Evolutionary conservation across 768 basidiomycete species (phyloP).

Genomic region (Boletellus emodensis): DNA sequence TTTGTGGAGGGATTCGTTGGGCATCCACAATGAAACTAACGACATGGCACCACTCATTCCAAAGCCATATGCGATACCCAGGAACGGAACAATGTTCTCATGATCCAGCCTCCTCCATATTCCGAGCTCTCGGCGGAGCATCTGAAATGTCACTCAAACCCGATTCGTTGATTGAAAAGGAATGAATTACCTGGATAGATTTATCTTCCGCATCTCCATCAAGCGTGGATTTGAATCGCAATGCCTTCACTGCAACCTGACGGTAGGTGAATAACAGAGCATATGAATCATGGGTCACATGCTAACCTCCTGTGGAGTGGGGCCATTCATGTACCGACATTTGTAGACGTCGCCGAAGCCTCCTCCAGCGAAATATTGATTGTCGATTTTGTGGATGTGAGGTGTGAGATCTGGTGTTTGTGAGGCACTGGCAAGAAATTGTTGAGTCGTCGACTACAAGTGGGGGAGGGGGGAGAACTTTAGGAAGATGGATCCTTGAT

Average conservation of each 20-base stretch:
- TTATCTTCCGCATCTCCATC: neutral
- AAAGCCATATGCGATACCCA: neutral
- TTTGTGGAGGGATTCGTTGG: constrained; percentile 17
- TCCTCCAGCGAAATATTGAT: neutral
- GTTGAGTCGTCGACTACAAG: no score
- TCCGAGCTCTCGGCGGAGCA: constrained; percentile 4
- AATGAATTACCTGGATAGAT: neutral
- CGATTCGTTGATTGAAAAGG: no score
- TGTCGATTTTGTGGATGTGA: neutral
- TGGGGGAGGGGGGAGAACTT: no score
- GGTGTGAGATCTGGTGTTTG: neutral
- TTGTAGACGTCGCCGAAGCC: constrained; percentile 4
- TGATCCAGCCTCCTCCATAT: constrained; percentile 6
- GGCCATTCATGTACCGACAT: neutral
- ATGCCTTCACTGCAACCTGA: constrained; percentile 8
- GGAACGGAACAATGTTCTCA: neutral
- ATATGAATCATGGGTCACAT: neutral
- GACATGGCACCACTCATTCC: neutral
- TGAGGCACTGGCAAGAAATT: no score
- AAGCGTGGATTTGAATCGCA: neutral
- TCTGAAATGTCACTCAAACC: neutral
- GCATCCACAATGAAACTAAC: constrained; percentile 27
- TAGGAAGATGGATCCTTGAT: no score
- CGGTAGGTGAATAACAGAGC: neutral
- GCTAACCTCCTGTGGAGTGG: neutral